Conservation (phyloP, 768 basidiomycete genomes). For the Russula vinacea region DNA sequence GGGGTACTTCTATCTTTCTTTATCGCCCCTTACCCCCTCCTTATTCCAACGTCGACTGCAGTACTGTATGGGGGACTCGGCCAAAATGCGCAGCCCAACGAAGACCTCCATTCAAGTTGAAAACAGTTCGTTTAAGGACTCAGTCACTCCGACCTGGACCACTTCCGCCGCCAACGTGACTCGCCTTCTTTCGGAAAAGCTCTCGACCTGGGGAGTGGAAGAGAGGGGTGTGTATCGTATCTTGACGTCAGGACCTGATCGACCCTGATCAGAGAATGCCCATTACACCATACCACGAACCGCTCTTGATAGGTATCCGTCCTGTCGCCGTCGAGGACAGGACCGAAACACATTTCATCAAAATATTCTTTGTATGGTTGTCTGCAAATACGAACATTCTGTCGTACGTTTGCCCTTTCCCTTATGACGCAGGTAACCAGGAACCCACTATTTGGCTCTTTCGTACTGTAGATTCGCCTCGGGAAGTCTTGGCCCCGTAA, state of each 20-base stretch:
- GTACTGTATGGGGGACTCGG: neutral
- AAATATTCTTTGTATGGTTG: constrained; percentile 44
- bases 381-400: constrained; percentile 43
- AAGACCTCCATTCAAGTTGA: neutral
- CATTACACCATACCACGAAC: neutral
- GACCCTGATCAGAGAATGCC: neutral
- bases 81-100: no score
- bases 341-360: constrained; percentile 40
- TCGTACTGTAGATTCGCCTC: constrained; percentile 41
- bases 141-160: neutral
- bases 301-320: constrained; percentile 37
- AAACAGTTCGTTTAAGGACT: neutral
- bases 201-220: constrained; percentile 38
- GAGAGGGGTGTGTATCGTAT: constrained; percentile 33
- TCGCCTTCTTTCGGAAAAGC: constrained; percentile 22
- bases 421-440: no score
- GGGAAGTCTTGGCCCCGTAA: constrained; percentile 46
- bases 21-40: neutral
- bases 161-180: neutral
- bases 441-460: neutral
- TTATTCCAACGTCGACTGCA: neutral
- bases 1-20: neutral
- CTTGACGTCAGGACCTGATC: neutral
- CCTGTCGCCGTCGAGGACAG: constrained; percentile 38
- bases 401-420: constrained; percentile 33